Base-by-base conservation (phyloP, 2,329 filamentous ascomycete species). In the Chalaropsis ovoidea region DNA sequence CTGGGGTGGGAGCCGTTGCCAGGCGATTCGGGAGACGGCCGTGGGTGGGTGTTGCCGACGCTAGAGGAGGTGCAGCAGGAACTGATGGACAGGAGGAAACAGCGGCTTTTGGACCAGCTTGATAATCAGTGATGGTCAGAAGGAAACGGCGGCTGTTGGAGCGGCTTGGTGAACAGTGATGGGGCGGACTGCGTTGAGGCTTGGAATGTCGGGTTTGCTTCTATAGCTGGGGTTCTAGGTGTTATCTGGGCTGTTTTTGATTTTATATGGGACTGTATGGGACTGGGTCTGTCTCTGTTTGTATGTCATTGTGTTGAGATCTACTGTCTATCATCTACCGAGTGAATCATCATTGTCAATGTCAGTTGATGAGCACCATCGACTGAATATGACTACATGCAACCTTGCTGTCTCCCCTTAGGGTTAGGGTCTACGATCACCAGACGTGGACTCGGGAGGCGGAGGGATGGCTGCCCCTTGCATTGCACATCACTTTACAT, bases 61-160 rank as follows among this genome's bases (percentile, higher is more conserved):
- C 76, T 90, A 66, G 90, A 95, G 22, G 90, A 97, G 74, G 93
- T 97, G n/a, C 90, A 96, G 76, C 85, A 92, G 72, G 94, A 97
- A 76, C 77, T 99, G 70, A 82, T 99, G 65, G 91, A 96, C 70
- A 82, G 93, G 76, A 83, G 92, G 76, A 85, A 90, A 74, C 83
- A 86, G 75, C 90, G 87, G 74, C 77, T 99, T 68, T 77, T 99
- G 70, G 90, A 96, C 71, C 93, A 94, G 77, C 80, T 95, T 68
- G 79, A 72, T 72, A 60, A 7, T 15, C 35, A 42, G 31, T 13
- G 41, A 19, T 39, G 35, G 19, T n/a, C 70, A 82, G 93, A 76
- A 83, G 92, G 76, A 85, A 90, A 74, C 83, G 86, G 75, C 90
- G 87, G 74, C 77, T 99, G 68, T 77, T 99, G 70, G 90, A 96